Percentiles rank a stretch among this genome's conserved stretches.
Evolutionary conservation across 2,329 filamentous ascomycete species (phyloP).

Genomic region (Talaromyces sp.): DNA sequence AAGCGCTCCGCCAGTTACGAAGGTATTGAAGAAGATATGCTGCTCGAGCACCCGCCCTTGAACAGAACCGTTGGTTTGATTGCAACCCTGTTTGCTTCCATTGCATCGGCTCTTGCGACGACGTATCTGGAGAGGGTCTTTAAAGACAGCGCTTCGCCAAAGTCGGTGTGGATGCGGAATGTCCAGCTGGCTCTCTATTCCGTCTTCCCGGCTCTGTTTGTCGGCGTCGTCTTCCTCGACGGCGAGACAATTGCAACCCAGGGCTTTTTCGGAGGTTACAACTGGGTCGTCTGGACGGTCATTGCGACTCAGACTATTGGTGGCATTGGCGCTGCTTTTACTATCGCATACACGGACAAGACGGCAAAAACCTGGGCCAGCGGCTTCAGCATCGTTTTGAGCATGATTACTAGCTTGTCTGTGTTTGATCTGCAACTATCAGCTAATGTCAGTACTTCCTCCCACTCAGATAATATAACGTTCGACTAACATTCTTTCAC

Average conservation of each 20-base stretch:
- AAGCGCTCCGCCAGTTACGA: conserved; percentile 85
- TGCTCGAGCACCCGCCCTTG: conserved; percentile 54
- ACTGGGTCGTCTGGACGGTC: conserved; percentile 81
- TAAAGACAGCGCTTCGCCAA: conserved; percentile 71
- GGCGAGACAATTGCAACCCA: conserved; percentile 75
- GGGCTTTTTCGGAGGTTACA: conserved; percentile 94
- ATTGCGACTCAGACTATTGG: conserved; percentile 78
- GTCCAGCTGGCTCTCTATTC: conserved; percentile 94
- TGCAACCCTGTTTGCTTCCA: conserved; percentile 71
- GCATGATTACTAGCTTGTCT: conserved; percentile 76
- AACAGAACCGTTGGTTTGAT: conserved; percentile 74
- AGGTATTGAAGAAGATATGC: conserved; percentile 66
- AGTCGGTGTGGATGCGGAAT: conserved; percentile 89
- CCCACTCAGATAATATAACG: not conserved
- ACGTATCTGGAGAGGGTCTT: conserved; percentile 71
- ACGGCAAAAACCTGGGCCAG: conserved; percentile 93
- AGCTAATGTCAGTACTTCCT: conserved; percentile 56
- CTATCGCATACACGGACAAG: conserved; percentile 78
- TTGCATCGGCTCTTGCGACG: conserved; percentile 77
- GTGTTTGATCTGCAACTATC: conserved; percentile 79
- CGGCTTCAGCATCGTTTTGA: conserved; percentile 84
- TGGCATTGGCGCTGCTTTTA: conserved; percentile 76
- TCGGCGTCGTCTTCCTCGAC: conserved; percentile 83
- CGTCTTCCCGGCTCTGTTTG: conserved; percentile 78
- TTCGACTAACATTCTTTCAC: not conserved